Evolutionary conservation across 495 filamentous ascomycete species (phyloP).

Genomic region (Massariosphaeria phaeospora): DNA sequence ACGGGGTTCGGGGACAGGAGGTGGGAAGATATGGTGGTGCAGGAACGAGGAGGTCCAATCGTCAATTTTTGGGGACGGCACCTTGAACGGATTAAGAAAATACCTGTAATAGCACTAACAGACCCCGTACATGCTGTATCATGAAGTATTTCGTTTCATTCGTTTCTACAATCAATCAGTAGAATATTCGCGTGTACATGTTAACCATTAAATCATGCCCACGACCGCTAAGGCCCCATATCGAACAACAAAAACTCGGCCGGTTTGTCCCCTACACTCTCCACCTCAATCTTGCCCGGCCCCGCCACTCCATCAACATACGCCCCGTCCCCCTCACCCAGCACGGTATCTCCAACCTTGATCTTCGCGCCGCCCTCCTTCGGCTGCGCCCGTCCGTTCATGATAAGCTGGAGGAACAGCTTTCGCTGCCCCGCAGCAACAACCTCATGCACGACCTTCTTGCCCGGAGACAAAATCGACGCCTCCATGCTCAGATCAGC

Average conservation of each 20-base stretch:
- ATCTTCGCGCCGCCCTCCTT: constrained; percentile 65
- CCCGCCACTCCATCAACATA: constrained; percentile 49
- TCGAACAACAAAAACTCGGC: constrained; percentile 44
- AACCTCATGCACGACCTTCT: constrained; percentile 48
- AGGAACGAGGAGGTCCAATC: too few species aligned
- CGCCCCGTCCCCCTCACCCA: constrained; percentile 70
- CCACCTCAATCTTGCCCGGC: constrained; percentile 36
- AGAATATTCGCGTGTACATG: neutral
- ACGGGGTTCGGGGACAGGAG: too few species aligned
- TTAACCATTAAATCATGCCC: neutral
- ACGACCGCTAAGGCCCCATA: constrained; percentile 33
- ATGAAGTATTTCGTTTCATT: neutral
- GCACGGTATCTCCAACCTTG: constrained; percentile 56
- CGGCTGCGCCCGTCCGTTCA: constrained; percentile 48
- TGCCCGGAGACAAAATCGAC: constrained; percentile 49
- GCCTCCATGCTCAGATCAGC: constrained; percentile 76
- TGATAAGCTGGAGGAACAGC: constrained; percentile 70
- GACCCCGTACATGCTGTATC: too few species aligned
- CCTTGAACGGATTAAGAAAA: too few species aligned
- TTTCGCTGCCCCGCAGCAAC: constrained; percentile 61
- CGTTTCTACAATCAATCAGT: neutral
- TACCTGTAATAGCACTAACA: too few species aligned
- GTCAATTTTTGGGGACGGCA: too few species aligned
- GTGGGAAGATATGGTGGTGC: too few species aligned
- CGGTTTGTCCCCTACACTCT: constrained; percentile 38